These are phyloP conservation scores for Epichloe sp. DNA, from an alignment of 2,329 filamentous ascomycete genomes.

Conservation along the genomic window DNA sequence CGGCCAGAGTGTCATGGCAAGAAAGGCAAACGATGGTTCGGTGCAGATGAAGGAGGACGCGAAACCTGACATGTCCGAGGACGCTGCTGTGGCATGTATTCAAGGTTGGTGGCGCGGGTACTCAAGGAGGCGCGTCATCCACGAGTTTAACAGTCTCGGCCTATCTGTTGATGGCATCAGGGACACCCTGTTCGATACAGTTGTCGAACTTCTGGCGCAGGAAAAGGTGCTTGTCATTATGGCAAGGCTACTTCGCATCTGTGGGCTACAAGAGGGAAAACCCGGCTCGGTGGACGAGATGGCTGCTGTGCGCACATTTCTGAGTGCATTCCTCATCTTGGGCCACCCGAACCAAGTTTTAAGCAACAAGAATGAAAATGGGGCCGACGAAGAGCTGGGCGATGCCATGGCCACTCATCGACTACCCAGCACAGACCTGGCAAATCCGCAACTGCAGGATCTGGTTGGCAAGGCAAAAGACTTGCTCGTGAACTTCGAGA, in stretches of 20 bases:
- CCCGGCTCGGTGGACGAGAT: conserved; percentile 52
- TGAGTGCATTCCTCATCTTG: conserved; percentile 68
- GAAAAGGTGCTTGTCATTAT: conserved; percentile 53
- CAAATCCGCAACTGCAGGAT: conserved; percentile 53
- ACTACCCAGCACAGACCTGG: conserved; percentile 32
- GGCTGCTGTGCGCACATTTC: conserved; percentile 59
- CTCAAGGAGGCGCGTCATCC: conserved; percentile 44
- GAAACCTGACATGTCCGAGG: conserved; percentile 34
- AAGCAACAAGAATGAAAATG: conserved; percentile 53
- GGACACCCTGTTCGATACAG: conserved; percentile 60
- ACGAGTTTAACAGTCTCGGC: conserved; percentile 51
- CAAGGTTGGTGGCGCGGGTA: conserved; percentile 57
- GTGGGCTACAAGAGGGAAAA: conserved; percentile 54
- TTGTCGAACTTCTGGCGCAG: conserved; percentile 54
- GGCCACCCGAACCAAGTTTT: conserved; percentile 69
- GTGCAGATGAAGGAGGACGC: conserved; percentile 38
- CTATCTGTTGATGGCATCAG: conserved; percentile 58
- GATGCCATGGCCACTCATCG: conserved; percentile 15
- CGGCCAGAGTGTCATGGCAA: conserved; percentile 37
- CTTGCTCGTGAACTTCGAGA: conserved; percentile 65
- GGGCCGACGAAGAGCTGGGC: conserved; percentile 41
- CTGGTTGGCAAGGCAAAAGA: conserved; percentile 68
- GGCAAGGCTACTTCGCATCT: conserved; percentile 53
- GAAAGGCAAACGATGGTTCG: conserved; percentile 35
- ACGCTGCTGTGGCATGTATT: conserved; percentile 51